These are phyloP conservation scores for Aureobasidium sp. DNA, from an alignment of 2,329 filamentous ascomycete species.

Conservation along the genomic window DNA sequence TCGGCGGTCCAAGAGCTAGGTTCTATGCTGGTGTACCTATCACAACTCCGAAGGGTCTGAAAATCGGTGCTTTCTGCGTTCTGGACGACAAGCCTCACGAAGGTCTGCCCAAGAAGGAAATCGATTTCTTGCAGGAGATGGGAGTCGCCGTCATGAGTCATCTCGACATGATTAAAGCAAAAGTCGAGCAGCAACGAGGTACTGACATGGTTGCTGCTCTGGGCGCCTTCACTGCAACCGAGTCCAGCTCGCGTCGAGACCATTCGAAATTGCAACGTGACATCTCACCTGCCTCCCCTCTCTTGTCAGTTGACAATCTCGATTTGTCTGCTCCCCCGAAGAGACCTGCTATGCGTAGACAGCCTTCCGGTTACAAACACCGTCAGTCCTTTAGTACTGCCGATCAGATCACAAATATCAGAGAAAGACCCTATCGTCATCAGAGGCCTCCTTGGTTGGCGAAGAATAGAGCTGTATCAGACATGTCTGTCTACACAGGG, in stretches of 20 bases:
- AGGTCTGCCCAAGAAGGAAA: constrained; percentile 40
- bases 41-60: constrained; percentile 46
- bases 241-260: neutral
- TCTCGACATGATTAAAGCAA: constrained; percentile 26
- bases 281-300: neutral
- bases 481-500: neutral
- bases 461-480: neutral
- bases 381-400: neutral
- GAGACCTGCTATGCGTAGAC: neutral
- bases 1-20: constrained; percentile 15
- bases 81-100: constrained; percentile 48
- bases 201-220: constrained; percentile 17
- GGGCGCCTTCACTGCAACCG: constrained; percentile 16
- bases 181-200: constrained; percentile 20
- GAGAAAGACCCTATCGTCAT: neutral
- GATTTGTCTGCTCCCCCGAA: neutral
- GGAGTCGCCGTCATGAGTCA: constrained; percentile 23
- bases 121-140: constrained; percentile 50
- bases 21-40: constrained; percentile 57
- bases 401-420: neutral
- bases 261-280: neutral
- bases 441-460: neutral
- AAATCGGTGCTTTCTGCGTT: constrained; percentile 53
- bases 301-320: neutral
- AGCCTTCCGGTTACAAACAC: neutral